Evolutionary conservation across 2,329 filamentous ascomycete species (phyloP), one percentile per base, ranked within the genome.

Genomic region (Fusarium sp.): DNA sequence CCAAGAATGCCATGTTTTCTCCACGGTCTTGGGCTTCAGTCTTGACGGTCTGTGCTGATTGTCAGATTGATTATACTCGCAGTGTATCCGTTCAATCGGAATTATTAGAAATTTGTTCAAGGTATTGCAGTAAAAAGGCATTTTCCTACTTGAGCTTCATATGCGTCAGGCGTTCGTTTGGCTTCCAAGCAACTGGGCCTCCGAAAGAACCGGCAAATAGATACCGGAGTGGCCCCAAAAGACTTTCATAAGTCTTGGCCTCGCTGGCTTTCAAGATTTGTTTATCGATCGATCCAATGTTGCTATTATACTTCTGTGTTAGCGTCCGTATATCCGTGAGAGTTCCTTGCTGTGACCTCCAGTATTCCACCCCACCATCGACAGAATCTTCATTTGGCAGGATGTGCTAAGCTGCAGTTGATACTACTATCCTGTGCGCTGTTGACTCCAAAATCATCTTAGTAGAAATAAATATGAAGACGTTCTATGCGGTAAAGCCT

Each of bases 1-100:
- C 42, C 49, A 62, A 62, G 57, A 62, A 56, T 62, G 49, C 59
- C 57, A 62, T 56, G 21, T 55, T 38, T 39, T 21, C 17, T 30
- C 24, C 19, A n/a, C 26, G n/a, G 24, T 17, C 12, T 55, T 43
- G 58, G 20, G 15, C 8, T 14, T 15, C n/a, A 26, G 26, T 26
- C 24, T 19, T n/a, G 32, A 36, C 32, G 8, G 32, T 19, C 15
- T 17, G 32, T 34, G 4, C 4, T 4, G 23, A 15, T 17, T 2
- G 15, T 23, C 4, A 23, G 23, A 15, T 17, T 2, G 15, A 34
- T 26, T 28, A 7, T 15, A 34, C 30, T 34, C 6, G 12, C 30
- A 34, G 30, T 17, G 30, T 34, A 7, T 34, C n/a, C n/a, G n/a
- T n/a, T n/a, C n/a, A 28, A 12, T 30, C 28, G 5, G 15, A 30